Evolutionary conservation across 2,329 filamentous ascomycete genomes (phyloP), one percentile per base, ranked within the genome.

Genomic region (Arthrocladium fulminans): DNA sequence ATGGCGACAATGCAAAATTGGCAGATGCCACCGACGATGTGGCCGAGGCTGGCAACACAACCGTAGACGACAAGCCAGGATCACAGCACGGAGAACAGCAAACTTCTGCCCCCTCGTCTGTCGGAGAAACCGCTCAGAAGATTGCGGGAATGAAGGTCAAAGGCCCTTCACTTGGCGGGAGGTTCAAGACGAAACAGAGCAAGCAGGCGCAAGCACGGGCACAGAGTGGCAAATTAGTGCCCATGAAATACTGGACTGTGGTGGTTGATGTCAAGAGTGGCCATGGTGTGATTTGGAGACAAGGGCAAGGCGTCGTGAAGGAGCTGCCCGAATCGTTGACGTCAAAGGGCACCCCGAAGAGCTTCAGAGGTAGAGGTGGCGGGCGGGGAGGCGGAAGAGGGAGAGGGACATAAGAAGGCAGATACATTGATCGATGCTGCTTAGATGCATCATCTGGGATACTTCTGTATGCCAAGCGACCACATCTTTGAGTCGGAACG

Each of bases 241-340:
- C 79, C 24, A 65, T 76, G 17, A 73, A 75, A 57, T 87, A 83
- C 61, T 90, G 94, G 60, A 76, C 77, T 67, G 75, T 79, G 60
- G 88, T 90, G 0, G 70, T 85, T 39, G 68, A 95, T 58, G 83
- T 88, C 75, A 77, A 77, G 62, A 75, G 83, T 57, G 88, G 88
- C 0, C 69, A 79, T 59, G 74, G 82, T 8, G 80, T 88, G 60
- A 68, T 90, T 58, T 87, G 85, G 45, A 70, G 73, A 40, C 72
- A 67, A 0, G 70, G 85, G 20, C 73, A 73, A 54, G 67, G 69
- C 23, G 66, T 66, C 47, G 64, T 61, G 68, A 75, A 61, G 74
- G 78, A 72, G 49, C 53, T 70, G 45, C 68, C 69, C 13, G 67
- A 60, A 45, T 58, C 62, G 48, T 64, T 70, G 65, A 69, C 50